Evolutionary conservation across 2,329 filamentous ascomycete genomes (phyloP).

Genomic region (Thielaviopsis populi): DNA sequence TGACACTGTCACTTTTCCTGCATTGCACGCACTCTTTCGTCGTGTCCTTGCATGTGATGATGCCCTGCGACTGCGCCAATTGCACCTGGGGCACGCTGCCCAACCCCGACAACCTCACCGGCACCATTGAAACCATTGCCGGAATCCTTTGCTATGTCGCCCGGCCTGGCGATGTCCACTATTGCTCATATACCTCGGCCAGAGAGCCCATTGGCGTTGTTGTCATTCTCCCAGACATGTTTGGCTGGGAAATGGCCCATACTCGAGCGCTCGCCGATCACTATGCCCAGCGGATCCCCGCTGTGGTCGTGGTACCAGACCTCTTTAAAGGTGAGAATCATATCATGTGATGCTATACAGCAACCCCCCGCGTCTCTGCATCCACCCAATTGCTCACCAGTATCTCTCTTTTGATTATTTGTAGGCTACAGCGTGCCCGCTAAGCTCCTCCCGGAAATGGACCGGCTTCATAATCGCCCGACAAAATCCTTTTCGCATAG

Average conservation of each 20-base stretch:
- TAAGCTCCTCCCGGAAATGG: conserved; percentile 21
- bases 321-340: conserved; percentile 30
- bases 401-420: background rate
- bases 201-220: conserved; percentile 29
- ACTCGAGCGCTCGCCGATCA: conserved; percentile 35
- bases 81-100: conserved; percentile 19
- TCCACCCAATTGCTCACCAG: background rate
- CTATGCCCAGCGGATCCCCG: conserved; percentile 34
- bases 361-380: background rate
- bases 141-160: conserved; percentile 21
- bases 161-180: conserved; percentile 17
- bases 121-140: conserved; percentile 20
- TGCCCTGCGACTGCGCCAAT: conserved; percentile 16
- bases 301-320: conserved; percentile 36
- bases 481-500: background rate
- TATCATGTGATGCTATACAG: background rate
- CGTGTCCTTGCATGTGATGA: background rate
- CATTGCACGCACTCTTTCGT: background rate
- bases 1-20: background rate
- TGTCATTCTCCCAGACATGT: conserved; percentile 38
- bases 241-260: conserved; percentile 38
- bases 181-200: background rate
- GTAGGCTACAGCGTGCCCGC: conserved; percentile 21
- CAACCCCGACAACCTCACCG: conserved; percentile 17
- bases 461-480: conserved; percentile 11